These are phyloP conservation scores for Trypanosomatidae sp. DNA, from an alignment of 208 protist species.

Conservation along the genomic window DNA sequence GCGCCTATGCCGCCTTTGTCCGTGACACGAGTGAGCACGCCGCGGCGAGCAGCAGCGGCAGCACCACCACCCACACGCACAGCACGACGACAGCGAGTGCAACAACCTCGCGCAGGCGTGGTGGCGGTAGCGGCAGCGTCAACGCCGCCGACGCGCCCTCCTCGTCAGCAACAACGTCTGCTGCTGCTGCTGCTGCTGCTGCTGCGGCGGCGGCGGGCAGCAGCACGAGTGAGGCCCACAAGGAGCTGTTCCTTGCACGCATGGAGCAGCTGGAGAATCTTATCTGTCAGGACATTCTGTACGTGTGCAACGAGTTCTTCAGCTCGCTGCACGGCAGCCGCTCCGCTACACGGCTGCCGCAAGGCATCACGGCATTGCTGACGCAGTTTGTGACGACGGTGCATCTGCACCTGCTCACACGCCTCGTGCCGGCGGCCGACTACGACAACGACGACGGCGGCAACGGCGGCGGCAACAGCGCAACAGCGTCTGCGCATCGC, in stretches of 20 bases:
- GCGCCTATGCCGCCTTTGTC: not conserved
- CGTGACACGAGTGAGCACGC: not conserved
- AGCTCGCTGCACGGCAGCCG: conserved; percentile 53
- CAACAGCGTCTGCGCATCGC: not conserved
- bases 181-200: not conserved
- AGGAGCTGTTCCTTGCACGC: conserved; percentile 6
- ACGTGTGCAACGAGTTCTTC: conserved; percentile 71
- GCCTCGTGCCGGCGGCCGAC: not conserved
- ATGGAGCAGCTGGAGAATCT: conserved; percentile 56
- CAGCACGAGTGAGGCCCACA: not conserved
- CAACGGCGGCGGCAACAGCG: conserved; percentile 1
- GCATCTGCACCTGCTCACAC: conserved; percentile 61
- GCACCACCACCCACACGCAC: too few relatives aligned
- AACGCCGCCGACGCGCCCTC: not conserved
- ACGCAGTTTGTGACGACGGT: conserved; percentile 64
- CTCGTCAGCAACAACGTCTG: not conserved
- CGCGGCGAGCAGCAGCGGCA: not conserved
- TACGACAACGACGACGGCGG: not conserved
- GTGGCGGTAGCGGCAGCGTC: not conserved
- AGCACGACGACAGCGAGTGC: not conserved
- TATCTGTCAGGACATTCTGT: conserved; percentile 77
- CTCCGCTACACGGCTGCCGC: conserved; percentile 49
- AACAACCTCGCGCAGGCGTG: not conserved
- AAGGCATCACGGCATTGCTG: conserved; percentile 59
- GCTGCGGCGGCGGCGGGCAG: conserved; percentile 1